Evolutionary conservation across 257 asterid genomes (phyloP).

Genomic region (Eustoma russellianum): DNA sequence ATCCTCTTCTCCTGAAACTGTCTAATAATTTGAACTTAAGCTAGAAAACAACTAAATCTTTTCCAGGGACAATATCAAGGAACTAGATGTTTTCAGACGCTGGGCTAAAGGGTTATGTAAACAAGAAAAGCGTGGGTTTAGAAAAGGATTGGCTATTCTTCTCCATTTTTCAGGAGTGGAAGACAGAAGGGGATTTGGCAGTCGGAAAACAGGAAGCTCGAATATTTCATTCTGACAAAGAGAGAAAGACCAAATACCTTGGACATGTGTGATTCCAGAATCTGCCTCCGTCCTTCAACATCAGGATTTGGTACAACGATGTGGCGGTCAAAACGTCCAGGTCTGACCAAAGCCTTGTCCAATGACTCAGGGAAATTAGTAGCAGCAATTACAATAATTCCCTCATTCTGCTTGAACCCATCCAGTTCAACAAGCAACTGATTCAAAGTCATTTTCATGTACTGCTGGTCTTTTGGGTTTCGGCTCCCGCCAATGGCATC

Average conservation of each 20-base stretch:
- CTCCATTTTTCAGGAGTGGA: too few species aligned
- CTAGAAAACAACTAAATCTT: too few species aligned
- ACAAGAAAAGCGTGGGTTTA: too few species aligned
- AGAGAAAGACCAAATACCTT: slow-evolving; percentile 41
- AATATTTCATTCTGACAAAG: background rate
- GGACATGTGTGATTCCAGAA: slow-evolving; percentile 88
- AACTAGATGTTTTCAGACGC: too few species aligned
- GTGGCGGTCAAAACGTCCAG: slow-evolving; percentile 90
- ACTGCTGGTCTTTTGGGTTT: slow-evolving; percentile 85
- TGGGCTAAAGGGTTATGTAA: too few species aligned
- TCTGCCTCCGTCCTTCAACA: slow-evolving; percentile 94
- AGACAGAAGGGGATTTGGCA: too few species aligned
- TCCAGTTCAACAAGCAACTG: slow-evolving; percentile 94
- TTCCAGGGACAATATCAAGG: too few species aligned
- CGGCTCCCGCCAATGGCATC: slow-evolving; percentile 97
- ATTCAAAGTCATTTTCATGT: slow-evolving; percentile 89
- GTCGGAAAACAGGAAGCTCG: background rate
- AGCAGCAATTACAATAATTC: slow-evolving; percentile 90
- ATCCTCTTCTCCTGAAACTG: too few species aligned
- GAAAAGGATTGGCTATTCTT: too few species aligned
- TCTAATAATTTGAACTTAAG: too few species aligned
- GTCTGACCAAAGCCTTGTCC: slow-evolving; percentile 93
- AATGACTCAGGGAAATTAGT: slow-evolving; percentile 86
- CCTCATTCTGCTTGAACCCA: slow-evolving; percentile 94
- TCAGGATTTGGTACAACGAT: slow-evolving; percentile 97